Evolutionary conservation across 129 eudicot species (phyloP).

Genomic region (Escallonia herrerae): DNA sequence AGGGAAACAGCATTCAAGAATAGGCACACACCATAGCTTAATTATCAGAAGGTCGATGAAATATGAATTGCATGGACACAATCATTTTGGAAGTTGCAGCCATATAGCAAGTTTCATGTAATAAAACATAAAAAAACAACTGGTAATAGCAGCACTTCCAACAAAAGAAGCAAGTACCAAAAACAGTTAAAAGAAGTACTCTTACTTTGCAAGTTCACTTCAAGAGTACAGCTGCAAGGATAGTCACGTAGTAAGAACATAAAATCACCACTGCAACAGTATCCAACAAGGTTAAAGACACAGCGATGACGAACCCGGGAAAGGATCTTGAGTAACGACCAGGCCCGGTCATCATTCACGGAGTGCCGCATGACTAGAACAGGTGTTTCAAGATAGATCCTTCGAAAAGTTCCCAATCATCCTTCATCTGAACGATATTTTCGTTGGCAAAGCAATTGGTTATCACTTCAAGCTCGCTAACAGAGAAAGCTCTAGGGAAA

Average conservation of each 20-base stretch:
- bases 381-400: constrained; percentile 25
- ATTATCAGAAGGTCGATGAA: no score
- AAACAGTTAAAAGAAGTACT: constrained; percentile 1
- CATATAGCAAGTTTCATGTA: no score
- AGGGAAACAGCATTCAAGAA: not conserved
- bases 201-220: constrained; percentile 37
- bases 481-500: constrained; percentile 32
- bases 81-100: no score
- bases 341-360: constrained; percentile 21
- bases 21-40: not conserved
- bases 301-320: constrained; percentile 40
- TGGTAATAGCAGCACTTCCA: not conserved
- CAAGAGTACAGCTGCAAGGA: constrained; percentile 28
- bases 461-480: constrained; percentile 30
- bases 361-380: constrained; percentile 22
- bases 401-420: constrained; percentile 9
- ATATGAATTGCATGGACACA: no score
- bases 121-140: not conserved
- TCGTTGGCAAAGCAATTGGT: constrained; percentile 29
- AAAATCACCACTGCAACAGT: constrained; percentile 23
- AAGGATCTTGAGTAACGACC: constrained; percentile 22
- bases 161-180: no score
- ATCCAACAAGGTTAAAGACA: constrained; percentile 34
- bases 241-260: constrained; percentile 30
- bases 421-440: constrained; percentile 1